These are phyloP conservation scores for Pichia sp. DNA, from an alignment of 1,139 yeast genomes.

Conservation along the genomic window DNA sequence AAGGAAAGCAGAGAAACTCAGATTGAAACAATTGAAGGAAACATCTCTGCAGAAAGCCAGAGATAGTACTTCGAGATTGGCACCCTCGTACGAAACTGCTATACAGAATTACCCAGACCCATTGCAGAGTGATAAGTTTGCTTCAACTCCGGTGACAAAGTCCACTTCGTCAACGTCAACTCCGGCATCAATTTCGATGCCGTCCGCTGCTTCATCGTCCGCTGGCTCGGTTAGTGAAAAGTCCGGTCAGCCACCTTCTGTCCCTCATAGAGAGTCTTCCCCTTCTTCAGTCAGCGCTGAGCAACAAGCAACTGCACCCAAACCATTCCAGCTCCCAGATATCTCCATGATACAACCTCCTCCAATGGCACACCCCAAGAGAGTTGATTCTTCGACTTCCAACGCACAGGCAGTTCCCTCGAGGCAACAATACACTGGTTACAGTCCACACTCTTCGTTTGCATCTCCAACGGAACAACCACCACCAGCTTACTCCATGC, in stretches of 20 bases:
- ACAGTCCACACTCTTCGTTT: neutral
- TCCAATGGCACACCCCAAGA: constrained; percentile 15
- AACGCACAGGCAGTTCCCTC: no score
- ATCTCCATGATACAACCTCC: constrained; percentile 24
- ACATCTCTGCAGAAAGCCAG: constrained; percentile 22
- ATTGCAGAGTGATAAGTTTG: neutral
- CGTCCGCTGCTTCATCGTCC: no score
- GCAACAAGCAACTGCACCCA: neutral
- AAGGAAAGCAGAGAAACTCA: constrained; percentile 18
- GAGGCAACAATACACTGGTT: no score
- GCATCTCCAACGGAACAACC: neutral
- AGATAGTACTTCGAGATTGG: constrained; percentile 5
- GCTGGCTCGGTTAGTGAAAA: neutral
- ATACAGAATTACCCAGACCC: neutral
- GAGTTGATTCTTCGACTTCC: neutral
- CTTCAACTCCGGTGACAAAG: neutral
- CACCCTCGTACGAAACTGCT: neutral
- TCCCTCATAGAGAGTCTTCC: neutral
- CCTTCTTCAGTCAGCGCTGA: neutral
- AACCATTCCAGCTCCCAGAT: constrained; percentile 14
- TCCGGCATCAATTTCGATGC: neutral
- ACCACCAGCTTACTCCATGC: neutral
- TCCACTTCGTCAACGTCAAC: neutral
- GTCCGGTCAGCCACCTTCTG: neutral
- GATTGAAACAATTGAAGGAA: constrained; percentile 22